A percentile compares a stretch with the other conserved stretches of the same genome.
These are phyloP conservation scores for Hevea brasiliensis DNA, from an alignment of 345 rosid genomes.

Conservation along the genomic window DNA sequence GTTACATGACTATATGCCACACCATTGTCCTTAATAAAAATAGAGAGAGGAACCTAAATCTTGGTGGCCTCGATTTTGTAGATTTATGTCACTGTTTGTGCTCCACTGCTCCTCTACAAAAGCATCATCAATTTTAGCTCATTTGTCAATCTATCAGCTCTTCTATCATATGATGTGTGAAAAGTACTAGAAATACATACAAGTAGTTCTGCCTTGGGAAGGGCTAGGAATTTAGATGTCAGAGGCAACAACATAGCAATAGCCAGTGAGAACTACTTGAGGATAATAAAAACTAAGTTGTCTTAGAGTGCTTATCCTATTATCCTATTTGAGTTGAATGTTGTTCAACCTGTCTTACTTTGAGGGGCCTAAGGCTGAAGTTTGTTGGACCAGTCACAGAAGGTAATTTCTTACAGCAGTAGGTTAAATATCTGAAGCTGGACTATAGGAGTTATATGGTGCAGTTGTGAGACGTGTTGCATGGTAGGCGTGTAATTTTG, in stretches of 20 bases:
- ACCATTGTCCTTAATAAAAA: not conserved
- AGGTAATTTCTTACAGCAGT: too few relatives aligned
- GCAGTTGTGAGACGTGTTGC: not conserved
- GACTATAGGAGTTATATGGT: not conserved
- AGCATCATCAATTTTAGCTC: not conserved
- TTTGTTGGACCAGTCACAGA: too few relatives aligned
- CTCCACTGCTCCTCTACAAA: too few relatives aligned
- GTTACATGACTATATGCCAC: not conserved
- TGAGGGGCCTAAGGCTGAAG: too few relatives aligned
- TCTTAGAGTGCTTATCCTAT: not conserved
- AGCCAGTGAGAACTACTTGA: not conserved
- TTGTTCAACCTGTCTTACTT: too few relatives aligned
- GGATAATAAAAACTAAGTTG: not conserved
- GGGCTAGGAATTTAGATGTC: not conserved
- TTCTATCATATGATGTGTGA: too few relatives aligned
- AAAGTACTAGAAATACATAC: too few relatives aligned
- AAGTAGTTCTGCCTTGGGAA: not conserved
- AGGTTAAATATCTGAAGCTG: slow-evolving; percentile 1
- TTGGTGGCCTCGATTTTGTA: not conserved
- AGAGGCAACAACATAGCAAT: not conserved
- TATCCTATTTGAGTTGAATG: too few relatives aligned
- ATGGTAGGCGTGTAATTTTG: not conserved
- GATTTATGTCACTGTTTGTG: not conserved
- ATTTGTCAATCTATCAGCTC: not conserved
- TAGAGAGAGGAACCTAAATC: not conserved